Base-by-base conservation (phyloP, 2,329 filamentous ascomycete species). In the Aspergillus pseudoterreus region DNA sequence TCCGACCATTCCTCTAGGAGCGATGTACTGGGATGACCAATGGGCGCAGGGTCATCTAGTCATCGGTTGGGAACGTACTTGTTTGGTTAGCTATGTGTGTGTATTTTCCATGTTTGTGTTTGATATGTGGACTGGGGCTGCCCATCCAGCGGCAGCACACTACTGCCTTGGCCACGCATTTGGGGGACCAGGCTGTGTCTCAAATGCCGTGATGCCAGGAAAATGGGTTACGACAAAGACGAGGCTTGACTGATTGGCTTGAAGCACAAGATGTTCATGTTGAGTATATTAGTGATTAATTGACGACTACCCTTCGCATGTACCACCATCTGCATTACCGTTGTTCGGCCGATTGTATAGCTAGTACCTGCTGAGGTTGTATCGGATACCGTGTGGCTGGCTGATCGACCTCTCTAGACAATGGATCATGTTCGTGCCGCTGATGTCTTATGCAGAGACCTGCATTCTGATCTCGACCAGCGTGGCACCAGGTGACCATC, bases 1-100 rank as follows among this genome's bases (percentile, higher is more conserved):
- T 62, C 59, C 59, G 59, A 63, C 51, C 57, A 59, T 60, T 52
- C 50, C 49, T 55, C 56, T 55, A 58, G 51, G 52, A 58, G 52
- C 54, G 53, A 53, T 54, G 50, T 54, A 51, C 51, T 58, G 55
- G 53, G 51, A 56, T 50, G 50, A 51, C 45, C 45, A 36, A 51
- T 51, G 49, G 52, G 49, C 50, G 53, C 51, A 43, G 22, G 45
- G 50, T 49, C 54, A 53, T 54, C 52, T 56, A 50, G 45, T 55
- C 50, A 59, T 53, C 43, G 55, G 53, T 49, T 54, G 43, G 43
- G 52, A 48, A 21, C 17, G 24, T 49, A 42, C 38, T 47, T 50
- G 45, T 33, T 21, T 36, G 30, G 44, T 38, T 24, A 21, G 32
- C 19, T 38, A 33, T 46, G 32, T 46, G 19, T 19, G 30, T 36